These are phyloP conservation scores for Rhazya stricta DNA, from an alignment of 257 asterid species.

Conservation along the genomic window DNA sequence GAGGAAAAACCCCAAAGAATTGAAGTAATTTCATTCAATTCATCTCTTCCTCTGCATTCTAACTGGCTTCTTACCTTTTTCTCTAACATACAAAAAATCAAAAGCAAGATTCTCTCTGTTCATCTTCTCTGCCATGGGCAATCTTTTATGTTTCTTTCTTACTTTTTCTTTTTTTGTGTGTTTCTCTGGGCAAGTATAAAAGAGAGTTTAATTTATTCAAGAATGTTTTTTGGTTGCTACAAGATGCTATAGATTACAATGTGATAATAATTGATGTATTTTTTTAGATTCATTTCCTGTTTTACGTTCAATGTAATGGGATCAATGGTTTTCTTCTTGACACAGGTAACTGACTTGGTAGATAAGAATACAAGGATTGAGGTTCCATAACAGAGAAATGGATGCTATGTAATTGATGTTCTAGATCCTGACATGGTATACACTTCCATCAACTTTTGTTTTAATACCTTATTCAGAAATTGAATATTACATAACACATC, in stretches of 20 bases:
- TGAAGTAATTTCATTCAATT: too few relatives aligned
- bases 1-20: too few relatives aligned
- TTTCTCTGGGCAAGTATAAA: too few relatives aligned
- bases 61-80: too few relatives aligned
- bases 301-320: neutral
- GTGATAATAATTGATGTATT: neutral
- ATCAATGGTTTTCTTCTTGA: slow-evolving; percentile 3
- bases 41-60: too few relatives aligned
- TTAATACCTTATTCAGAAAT: neutral
- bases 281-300: neutral
- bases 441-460: neutral
- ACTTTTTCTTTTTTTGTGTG: too few relatives aligned
- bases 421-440: slow-evolving; percentile 91
- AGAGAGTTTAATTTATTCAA: neutral
- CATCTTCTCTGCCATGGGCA: too few relatives aligned
- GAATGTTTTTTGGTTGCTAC: too few relatives aligned
- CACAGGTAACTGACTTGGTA: slow-evolving; percentile 62
- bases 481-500: neutral
- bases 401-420: slow-evolving; percentile 76
- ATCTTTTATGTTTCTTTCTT: too few relatives aligned
- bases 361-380: slow-evolving; percentile 60
- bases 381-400: slow-evolving; percentile 69
- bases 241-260: neutral
- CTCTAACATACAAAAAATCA: too few relatives aligned
- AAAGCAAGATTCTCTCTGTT: too few relatives aligned